A percentile compares a stretch with the other conserved stretches of the same genome.
Evolutionary conservation across 192 early-diverging fungal species (phyloP).

Genomic region (Cetraspora pellucida): DNA sequence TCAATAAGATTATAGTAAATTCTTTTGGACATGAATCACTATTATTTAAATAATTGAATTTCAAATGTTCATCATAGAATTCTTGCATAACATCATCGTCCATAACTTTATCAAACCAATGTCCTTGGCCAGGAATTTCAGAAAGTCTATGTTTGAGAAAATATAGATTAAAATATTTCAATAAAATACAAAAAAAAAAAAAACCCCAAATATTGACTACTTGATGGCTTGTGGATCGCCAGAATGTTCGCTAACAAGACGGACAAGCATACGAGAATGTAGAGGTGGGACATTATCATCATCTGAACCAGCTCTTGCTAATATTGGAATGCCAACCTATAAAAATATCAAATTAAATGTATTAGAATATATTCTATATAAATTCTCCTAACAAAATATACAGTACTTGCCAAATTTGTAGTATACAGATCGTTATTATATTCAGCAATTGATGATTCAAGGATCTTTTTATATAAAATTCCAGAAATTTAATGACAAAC

Average conservation of each 20-base stretch:
- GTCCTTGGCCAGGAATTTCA: slow-evolving; percentile 61
- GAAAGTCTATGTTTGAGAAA: slow-evolving; percentile 50
- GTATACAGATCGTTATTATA: slow-evolving; percentile 75
- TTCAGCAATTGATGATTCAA: slow-evolving; percentile 74
- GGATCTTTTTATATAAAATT: slow-evolving; percentile 42
- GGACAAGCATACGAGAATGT: slow-evolving; percentile 61
- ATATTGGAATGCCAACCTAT: slow-evolving; percentile 66
- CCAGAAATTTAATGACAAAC: not conserved
- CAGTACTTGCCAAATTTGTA: slow-evolving; percentile 59
- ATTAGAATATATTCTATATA: not conserved
- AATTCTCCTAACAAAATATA: not conserved
- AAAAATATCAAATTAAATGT: not conserved
- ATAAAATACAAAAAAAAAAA: not conserved
- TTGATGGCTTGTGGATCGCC: slow-evolving; percentile 48
- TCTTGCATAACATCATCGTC: slow-evolving; percentile 52
- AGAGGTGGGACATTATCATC: slow-evolving; percentile 80
- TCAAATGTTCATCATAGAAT: slow-evolving; percentile 51
- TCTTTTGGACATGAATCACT: slow-evolving; percentile 5
- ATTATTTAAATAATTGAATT: not conserved
- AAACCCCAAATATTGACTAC: slow-evolving; percentile 39
- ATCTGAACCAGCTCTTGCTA: slow-evolving; percentile 59
- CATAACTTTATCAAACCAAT: slow-evolving; percentile 69
- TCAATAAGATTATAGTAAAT: slow-evolving; percentile 64
- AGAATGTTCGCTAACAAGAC: slow-evolving; percentile 67
- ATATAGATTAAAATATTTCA: not conserved